These are phyloP conservation scores for Adansonia rubrostipa DNA, from an alignment of 441 rosid species.

Conservation along the genomic window DNA sequence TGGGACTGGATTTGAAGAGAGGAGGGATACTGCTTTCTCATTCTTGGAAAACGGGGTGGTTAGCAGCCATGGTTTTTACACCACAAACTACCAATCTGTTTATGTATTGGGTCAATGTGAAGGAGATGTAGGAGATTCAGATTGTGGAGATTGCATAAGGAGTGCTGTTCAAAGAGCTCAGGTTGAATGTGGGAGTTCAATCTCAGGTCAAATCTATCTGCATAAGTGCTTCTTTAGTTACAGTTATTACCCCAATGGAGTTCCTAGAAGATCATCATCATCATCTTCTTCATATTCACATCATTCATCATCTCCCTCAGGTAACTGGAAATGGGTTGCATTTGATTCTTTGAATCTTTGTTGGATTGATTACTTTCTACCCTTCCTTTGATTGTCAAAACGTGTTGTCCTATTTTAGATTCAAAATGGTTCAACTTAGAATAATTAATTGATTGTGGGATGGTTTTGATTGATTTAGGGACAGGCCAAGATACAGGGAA, in stretches of 20 bases:
- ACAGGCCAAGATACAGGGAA: slow-evolving; percentile 73
- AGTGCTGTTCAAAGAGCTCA: slow-evolving; percentile 84
- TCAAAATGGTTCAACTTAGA: no score
- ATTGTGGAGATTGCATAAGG: slow-evolving; percentile 80
- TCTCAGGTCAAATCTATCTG: slow-evolving; percentile 86
- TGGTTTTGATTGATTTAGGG: slow-evolving; percentile 40
- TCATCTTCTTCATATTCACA: slow-evolving; percentile 54
- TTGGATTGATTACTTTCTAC: no score
- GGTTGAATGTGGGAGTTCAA: slow-evolving; percentile 89
- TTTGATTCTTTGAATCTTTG: background rate
- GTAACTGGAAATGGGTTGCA: background rate
- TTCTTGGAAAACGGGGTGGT: slow-evolving; percentile 71
- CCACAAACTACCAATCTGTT: slow-evolving; percentile 68
- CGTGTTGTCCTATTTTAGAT: no score
- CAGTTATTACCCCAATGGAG: slow-evolving; percentile 84
- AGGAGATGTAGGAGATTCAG: slow-evolving; percentile 94
- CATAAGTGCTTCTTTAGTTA: slow-evolving; percentile 90
- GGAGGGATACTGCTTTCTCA: slow-evolving; percentile 81
- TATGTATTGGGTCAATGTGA: slow-evolving; percentile 90
- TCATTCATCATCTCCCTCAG: slow-evolving; percentile 48
- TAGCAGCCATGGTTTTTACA: slow-evolving; percentile 71
- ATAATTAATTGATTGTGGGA: no score
- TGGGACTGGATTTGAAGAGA: slow-evolving; percentile 87
- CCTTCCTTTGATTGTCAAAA: background rate
- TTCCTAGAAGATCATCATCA: slow-evolving; percentile 58